A percentile compares a stretch with the other conserved stretches of the same genome.
Evolutionary conservation across 1,284 basidiomycete species (phyloP).

Genomic region (Trametes versicolor): DNA sequence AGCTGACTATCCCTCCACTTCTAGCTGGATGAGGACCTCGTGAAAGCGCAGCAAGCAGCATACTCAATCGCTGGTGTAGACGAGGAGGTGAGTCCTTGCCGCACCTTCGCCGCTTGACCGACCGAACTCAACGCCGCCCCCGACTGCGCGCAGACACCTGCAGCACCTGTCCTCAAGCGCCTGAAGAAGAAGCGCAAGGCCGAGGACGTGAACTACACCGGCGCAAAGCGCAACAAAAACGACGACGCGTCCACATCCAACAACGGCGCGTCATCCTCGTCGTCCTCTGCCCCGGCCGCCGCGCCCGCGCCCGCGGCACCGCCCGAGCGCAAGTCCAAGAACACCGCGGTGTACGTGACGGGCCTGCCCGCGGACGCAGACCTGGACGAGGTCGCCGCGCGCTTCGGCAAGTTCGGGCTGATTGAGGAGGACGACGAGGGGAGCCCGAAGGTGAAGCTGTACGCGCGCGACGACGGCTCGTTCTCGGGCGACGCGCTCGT

Average conservation of each 20-base stretch:
- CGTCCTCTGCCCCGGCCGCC: slow-evolving; percentile 5
- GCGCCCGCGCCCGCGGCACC: slow-evolving; percentile 27
- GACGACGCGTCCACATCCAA: slow-evolving; percentile 50
- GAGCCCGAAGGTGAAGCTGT: slow-evolving; percentile 92
- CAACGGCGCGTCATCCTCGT: slow-evolving; percentile 23
- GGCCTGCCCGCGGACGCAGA: slow-evolving; percentile 86
- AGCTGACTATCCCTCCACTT: background rate
- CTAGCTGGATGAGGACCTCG: slow-evolving; percentile 82
- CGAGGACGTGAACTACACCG: slow-evolving; percentile 66
- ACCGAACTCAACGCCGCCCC: slow-evolving; percentile 27
- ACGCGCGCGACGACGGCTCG: slow-evolving; percentile 87
- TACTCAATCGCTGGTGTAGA: slow-evolving; percentile 92
- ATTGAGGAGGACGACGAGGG: slow-evolving; percentile 93
- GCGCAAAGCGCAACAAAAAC: slow-evolving; percentile 73
- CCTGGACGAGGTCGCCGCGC: slow-evolving; percentile 76
- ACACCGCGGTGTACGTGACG: slow-evolving; percentile 94
- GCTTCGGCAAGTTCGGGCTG: slow-evolving; percentile 92
- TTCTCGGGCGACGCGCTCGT: slow-evolving; percentile 97
- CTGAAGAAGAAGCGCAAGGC: slow-evolving; percentile 86
- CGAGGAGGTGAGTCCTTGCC: slow-evolving; percentile 74
- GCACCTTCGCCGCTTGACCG: background rate
- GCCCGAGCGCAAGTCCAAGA: slow-evolving; percentile 75
- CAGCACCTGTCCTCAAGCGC: slow-evolving; percentile 82
- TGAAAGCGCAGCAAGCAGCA: slow-evolving; percentile 90
- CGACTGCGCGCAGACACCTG: slow-evolving; percentile 71